Conservation (phyloP, 345 rosid species). For the Draba incana region DNA sequence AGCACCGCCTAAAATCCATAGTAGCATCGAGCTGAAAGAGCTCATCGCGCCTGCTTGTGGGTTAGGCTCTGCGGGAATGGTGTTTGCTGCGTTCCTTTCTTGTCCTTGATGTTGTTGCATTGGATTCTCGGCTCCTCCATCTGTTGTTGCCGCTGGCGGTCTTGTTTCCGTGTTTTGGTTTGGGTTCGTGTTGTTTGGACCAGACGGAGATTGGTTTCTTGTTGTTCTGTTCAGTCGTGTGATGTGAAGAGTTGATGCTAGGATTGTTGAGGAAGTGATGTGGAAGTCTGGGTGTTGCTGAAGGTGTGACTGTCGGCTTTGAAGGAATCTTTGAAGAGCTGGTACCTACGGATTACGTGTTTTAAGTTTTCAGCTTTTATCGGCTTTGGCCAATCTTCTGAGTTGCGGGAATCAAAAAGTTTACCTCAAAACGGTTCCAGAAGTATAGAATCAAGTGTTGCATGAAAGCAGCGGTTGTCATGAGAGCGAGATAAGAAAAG, state of each 20-base stretch:
- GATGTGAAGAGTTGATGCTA: conserved; percentile 94
- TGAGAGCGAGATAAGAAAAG: conserved; percentile 89
- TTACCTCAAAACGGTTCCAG: conserved; percentile 99
- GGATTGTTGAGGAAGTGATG: conserved; percentile 91
- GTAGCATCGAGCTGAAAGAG: conserved; percentile 79
- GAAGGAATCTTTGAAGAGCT: conserved; percentile 87
- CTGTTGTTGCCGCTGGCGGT: conserved; percentile 43
- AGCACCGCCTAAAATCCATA: conserved; percentile 97
- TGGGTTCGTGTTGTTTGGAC: conserved; percentile 46
- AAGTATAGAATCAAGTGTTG: conserved; percentile 93
- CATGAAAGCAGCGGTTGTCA: conserved; percentile 93
- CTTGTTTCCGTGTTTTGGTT: conserved; percentile 59
- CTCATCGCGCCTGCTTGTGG: conserved; percentile 70
- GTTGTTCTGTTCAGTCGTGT: conserved; percentile 71
- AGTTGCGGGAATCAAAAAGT: not conserved
- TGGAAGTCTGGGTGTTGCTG: conserved; percentile 94
- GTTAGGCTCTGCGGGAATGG: conserved; percentile 55
- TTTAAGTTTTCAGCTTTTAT: not conserved
- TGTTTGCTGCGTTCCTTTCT: conserved; percentile 49
- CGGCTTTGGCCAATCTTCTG: not conserved
- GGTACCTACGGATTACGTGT: conserved; percentile 64
- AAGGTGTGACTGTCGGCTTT: conserved; percentile 72
- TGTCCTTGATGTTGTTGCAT: conserved; percentile 39
- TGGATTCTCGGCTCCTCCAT: conserved; percentile 45
- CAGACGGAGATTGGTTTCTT: conserved; percentile 57